phyloP scores from a whole-genome alignment of 2,329 filamentous ascomycete species.

The Chalaropsis ovoidea region DNA sequence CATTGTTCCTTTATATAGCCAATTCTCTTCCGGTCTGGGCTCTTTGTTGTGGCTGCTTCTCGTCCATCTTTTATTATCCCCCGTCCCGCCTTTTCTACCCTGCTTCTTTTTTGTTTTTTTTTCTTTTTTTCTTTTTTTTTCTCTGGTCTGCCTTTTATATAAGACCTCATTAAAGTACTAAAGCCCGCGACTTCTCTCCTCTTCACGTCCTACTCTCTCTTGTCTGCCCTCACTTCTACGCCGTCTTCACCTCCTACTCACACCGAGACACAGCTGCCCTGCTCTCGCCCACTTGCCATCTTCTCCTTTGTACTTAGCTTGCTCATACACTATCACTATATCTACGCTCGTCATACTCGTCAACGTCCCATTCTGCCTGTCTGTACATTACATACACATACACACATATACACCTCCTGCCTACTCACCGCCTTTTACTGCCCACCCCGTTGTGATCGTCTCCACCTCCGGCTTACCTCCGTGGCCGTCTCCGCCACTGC shows the following conservation, averaged over 20 bases:
- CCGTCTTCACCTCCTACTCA: background rate
- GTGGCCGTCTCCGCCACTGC: background rate
- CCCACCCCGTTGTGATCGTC: background rate
- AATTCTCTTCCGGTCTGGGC: conserved; percentile 5
- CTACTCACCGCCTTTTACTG: background rate
- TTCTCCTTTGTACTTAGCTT: background rate
- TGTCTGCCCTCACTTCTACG: background rate
- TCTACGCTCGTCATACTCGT: background rate
- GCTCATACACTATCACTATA: background rate
- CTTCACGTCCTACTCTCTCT: background rate
- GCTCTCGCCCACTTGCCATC: background rate
- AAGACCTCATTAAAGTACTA: background rate
- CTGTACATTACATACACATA: background rate
- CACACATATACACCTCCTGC: background rate
- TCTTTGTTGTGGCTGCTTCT: conserved; percentile 7
- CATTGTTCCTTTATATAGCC: conserved; percentile 14
- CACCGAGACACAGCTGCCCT: background rate
- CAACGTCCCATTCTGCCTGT: background rate
- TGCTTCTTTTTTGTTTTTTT: background rate
- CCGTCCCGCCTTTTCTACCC: background rate
- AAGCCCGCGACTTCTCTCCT: conserved; percentile 1
- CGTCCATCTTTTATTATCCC: conserved; percentile 4
- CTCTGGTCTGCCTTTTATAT: background rate
- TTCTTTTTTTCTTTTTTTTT: background rate
- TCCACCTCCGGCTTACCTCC: background rate